phyloP scores from a whole-genome alignment of 768 basidiomycete species.

The Tricholoma hemisulphureum region DNA sequence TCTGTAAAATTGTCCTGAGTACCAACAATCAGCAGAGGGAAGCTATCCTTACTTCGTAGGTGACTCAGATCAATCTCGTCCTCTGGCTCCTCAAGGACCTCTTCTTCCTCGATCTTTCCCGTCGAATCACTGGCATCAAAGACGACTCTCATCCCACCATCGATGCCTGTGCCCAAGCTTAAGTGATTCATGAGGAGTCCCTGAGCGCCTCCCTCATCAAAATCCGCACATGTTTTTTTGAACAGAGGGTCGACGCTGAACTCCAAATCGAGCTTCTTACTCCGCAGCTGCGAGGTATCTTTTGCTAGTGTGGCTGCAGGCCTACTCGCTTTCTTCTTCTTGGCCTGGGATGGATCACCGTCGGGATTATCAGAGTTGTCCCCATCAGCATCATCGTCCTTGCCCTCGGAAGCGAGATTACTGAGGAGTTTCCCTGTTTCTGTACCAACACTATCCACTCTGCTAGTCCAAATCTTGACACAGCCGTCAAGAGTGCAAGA shows the following conservation, averaged over 20 bases:
- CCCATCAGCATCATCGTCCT: slow-evolving; percentile 56
- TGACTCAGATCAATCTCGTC: slow-evolving; percentile 65
- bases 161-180: slow-evolving; percentile 68
- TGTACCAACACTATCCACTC: slow-evolving; percentile 94
- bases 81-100: slow-evolving; percentile 67
- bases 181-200: slow-evolving; percentile 98
- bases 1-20: slow-evolving; percentile 32
- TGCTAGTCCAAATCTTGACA: slow-evolving; percentile 98
- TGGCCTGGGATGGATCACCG: slow-evolving; percentile 57
- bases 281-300: slow-evolving; percentile 72
- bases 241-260: slow-evolving; percentile 97
- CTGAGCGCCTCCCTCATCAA: slow-evolving; percentile 96
- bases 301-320: slow-evolving; percentile 89
- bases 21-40: slow-evolving; percentile 7
- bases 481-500: slow-evolving; percentile 97
- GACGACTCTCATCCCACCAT: slow-evolving; percentile 84
- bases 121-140: slow-evolving; percentile 95
- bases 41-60: slow-evolving; percentile 50
- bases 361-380: slow-evolving; percentile 69
- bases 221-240: slow-evolving; percentile 96
- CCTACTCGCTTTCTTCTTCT: slow-evolving; percentile 65
- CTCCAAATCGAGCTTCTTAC: slow-evolving; percentile 93
- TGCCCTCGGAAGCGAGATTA: slow-evolving; percentile 69
- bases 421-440: slow-evolving; percentile 94
- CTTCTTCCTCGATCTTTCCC: slow-evolving; percentile 75